Evolutionary conservation across 1,284 basidiomycete species (phyloP), one percentile per base, ranked within the genome.

Genomic region (Pascua sp.): DNA sequence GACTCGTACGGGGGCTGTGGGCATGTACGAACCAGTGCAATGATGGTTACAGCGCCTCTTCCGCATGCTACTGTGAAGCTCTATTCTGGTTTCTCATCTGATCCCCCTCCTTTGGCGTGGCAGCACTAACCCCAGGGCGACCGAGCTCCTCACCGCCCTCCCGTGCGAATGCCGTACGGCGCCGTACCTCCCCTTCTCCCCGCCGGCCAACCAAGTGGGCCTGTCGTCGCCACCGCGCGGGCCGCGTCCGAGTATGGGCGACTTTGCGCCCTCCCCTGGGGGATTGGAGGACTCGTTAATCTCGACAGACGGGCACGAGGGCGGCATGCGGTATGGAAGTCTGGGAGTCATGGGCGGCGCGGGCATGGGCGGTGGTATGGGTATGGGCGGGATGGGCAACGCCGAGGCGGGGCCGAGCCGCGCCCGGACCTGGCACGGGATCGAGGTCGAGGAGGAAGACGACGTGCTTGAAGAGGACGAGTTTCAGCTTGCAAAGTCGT

Each of bases 401-500:
- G 59, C 60, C 37, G 61, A 61, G 42, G 68, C 67, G 12, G 71
- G 72, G 8, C 71, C 72, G 0, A 64, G 62, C 15, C 55, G 67
- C 38, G 62, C 60, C 5, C 52, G 66, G 24, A 71, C 67, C 3
- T 42, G 57, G 15, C 66, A 70, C 47, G 71, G 72, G 1, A 61
- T 71, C 10, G 71, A 73, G 45, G 82, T 87, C 61, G 77, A 78
- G 44, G 79, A 84, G 38, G 90, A 91, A 53, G 83, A 83, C 55
- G 88, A 90, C 70, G 66, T 80, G 12, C 78, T 75, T 13, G 80
- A 81, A 42, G 73, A 78, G 51, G 81, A 82, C 57, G 60, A 70
- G 11, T 82, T 91, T 66, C 76, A 84, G 58, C 81, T 89, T 32
- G 93, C 90, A 1, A 87, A 86, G 61, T 80, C 85, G 9, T 88